Percentiles rank a stretch among this genome's conserved stretches.
These are phyloP conservation scores for Pythium graminicola DNA, from an alignment of 352 stramenopile genomes.

Conservation along the genomic window DNA sequence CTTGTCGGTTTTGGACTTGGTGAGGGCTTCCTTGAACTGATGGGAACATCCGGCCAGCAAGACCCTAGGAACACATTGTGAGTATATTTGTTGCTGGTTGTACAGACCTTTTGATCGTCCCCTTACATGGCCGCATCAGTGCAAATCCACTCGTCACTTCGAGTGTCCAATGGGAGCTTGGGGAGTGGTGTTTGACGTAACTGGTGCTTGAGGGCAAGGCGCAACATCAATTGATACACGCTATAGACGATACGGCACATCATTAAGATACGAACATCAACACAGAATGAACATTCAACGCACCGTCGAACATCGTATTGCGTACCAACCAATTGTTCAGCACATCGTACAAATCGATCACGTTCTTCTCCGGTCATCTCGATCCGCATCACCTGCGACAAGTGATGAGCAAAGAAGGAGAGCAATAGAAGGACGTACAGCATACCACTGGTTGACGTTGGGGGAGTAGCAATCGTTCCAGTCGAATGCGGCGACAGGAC, in stretches of 20 bases:
- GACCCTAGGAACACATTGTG: too few relatives aligned
- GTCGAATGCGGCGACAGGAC: conserved; percentile 42
- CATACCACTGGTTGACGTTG: conserved; percentile 64
- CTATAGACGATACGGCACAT: conserved; percentile 17
- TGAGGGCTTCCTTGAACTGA: conserved; percentile 39
- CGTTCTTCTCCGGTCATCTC: conserved; percentile 41
- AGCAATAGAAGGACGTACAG: background rate
- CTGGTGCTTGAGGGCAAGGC: conserved; percentile 45
- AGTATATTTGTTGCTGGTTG: too few relatives aligned
- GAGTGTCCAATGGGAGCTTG: conserved; percentile 41
- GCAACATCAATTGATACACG: conserved; percentile 55
- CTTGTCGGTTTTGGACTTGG: conserved; percentile 33
- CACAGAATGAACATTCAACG: too few relatives aligned
- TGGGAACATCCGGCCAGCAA: conserved; percentile 57
- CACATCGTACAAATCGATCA: conserved; percentile 51
- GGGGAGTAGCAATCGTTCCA: conserved; percentile 57
- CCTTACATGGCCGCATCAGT: conserved; percentile 68
- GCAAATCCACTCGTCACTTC: conserved; percentile 65
- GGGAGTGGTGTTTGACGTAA: conserved; percentile 33
- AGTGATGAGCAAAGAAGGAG: background rate
- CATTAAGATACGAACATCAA: background rate
- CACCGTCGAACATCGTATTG: conserved; percentile 64
- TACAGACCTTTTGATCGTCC: too few relatives aligned
- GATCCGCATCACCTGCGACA: conserved; percentile 44
- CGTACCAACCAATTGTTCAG: conserved; percentile 48